Percentiles rank a stretch among this genome's conserved stretches.
Conservation (phyloP, 768 basidiomycete species). For the Panus rudis region DNA sequence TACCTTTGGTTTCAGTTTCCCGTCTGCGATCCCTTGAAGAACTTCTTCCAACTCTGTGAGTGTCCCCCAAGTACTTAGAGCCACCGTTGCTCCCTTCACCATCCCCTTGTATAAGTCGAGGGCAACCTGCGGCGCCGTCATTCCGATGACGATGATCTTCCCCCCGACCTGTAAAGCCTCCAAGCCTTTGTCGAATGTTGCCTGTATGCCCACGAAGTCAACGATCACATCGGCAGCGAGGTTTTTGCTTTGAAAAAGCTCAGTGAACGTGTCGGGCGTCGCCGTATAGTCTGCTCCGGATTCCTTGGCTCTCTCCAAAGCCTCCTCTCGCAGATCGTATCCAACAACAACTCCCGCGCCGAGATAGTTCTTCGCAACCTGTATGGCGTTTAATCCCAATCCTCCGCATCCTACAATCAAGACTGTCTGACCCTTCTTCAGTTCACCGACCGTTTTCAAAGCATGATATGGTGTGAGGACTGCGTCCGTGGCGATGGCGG, state of each 20-base stretch:
- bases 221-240: slow-evolving; percentile 13
- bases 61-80: slow-evolving; percentile 11
- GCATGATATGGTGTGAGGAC: slow-evolving; percentile 19
- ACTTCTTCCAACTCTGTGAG: slow-evolving; percentile 13
- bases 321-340: slow-evolving; percentile 12
- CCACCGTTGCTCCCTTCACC: slow-evolving; percentile 11
- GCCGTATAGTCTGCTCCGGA: slow-evolving; percentile 14
- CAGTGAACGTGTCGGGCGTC: slow-evolving; percentile 7
- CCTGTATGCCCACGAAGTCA: slow-evolving; percentile 16
- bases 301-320: slow-evolving; percentile 6
- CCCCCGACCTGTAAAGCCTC: slow-evolving; percentile 9
- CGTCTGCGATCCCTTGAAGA: slow-evolving; percentile 14
- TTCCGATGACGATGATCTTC: slow-evolving; percentile 10
- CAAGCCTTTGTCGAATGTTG: slow-evolving; percentile 9
- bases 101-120: too few relatives aligned
- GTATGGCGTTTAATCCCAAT: slow-evolving; percentile 24
- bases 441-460: slow-evolving; percentile 7
- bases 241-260: slow-evolving; percentile 7
- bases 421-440: slow-evolving; percentile 22
- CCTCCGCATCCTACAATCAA: slow-evolving; percentile 29
- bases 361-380: slow-evolving; percentile 16
- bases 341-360: slow-evolving; percentile 13
- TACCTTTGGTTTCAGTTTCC: slow-evolving; percentile 12
- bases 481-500: slow-evolving; percentile 17
- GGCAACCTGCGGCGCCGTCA: slow-evolving; percentile 6